These are phyloP conservation scores for Oryza coarctata DNA, from an alignment of 176 grass and related monocot species.

Conservation along the genomic window DNA sequence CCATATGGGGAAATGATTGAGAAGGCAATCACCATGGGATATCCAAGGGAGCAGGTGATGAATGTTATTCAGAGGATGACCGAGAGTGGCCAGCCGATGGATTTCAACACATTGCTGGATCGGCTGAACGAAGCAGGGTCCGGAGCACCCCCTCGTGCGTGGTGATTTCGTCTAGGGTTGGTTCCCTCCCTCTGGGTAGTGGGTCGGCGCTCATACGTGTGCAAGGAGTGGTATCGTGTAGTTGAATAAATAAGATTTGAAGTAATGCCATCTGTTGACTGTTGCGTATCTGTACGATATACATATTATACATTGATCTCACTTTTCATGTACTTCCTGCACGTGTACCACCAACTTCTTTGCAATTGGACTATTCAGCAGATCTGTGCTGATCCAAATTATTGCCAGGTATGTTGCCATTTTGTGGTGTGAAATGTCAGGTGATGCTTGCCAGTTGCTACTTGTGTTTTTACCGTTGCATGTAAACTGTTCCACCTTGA, in stretches of 20 bases:
- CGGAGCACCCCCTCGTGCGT: slow-evolving; percentile 47
- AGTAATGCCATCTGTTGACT: slow-evolving; percentile 21
- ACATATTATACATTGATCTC: slow-evolving; percentile 29
- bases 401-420: not conserved
- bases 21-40: slow-evolving; percentile 90
- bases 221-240: slow-evolving; percentile 17
- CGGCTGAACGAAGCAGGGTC: slow-evolving; percentile 68
- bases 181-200: not conserved
- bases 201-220: not conserved
- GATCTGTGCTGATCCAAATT: slow-evolving; percentile 23
- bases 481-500: not conserved
- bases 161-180: slow-evolving; percentile 43
- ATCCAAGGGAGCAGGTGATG: slow-evolving; percentile 71
- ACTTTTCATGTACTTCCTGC: slow-evolving; percentile 28
- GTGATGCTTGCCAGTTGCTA: not conserved
- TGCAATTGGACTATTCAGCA: not conserved
- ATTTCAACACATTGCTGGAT: slow-evolving; percentile 90
- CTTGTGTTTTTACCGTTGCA: not conserved
- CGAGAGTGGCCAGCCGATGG: slow-evolving; percentile 62
- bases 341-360: slow-evolving; percentile 24
- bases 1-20: slow-evolving; percentile 79
- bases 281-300: slow-evolving; percentile 37
- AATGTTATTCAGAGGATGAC: slow-evolving; percentile 69
- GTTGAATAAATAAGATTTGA: slow-evolving; percentile 48
- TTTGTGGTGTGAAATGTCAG: slow-evolving; percentile 21